A percentile compares a stretch with the other conserved stretches of the same genome.
These are phyloP conservation scores for Tulasnella sp. DNA, from an alignment of 768 basidiomycete species.

Conservation along the genomic window DNA sequence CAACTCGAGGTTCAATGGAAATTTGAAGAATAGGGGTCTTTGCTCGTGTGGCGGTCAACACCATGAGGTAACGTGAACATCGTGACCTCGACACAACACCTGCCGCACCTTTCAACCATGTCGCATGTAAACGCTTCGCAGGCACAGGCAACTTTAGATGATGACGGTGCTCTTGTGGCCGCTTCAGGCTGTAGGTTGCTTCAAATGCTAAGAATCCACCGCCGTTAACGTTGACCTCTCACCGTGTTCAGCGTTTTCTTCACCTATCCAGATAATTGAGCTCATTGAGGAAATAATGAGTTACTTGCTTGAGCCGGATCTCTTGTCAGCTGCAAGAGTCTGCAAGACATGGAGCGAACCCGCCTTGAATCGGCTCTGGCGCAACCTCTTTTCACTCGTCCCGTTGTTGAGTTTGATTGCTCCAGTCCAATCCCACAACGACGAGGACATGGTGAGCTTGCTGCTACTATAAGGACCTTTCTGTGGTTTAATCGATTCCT, in stretches of 20 bases:
- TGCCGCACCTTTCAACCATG: background rate
- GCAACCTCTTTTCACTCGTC: background rate
- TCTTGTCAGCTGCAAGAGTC: background rate
- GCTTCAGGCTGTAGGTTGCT: background rate
- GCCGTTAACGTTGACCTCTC: background rate
- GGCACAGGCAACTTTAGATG: background rate
- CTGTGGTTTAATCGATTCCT: background rate
- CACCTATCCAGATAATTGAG: background rate
- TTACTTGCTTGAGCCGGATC: background rate
- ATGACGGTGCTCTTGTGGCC: background rate
- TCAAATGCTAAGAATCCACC: background rate
- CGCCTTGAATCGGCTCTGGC: background rate
- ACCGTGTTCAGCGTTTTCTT: background rate
- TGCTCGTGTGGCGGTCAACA: background rate
- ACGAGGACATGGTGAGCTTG: background rate
- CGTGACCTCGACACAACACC: background rate
- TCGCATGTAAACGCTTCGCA: background rate
- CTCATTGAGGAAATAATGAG: background rate
- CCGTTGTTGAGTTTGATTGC: background rate
- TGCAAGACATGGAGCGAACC: background rate
- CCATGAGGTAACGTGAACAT: background rate
- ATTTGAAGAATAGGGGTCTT: conserved; percentile 1
- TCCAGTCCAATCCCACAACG: background rate
- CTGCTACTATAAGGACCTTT: background rate
- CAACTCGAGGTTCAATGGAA: background rate